A percentile compares a stretch with the other conserved stretches of the same genome.
Evolutionary conservation across 164 flowering plant species (phyloP).

Genomic region (Amborella trichopoda): DNA sequence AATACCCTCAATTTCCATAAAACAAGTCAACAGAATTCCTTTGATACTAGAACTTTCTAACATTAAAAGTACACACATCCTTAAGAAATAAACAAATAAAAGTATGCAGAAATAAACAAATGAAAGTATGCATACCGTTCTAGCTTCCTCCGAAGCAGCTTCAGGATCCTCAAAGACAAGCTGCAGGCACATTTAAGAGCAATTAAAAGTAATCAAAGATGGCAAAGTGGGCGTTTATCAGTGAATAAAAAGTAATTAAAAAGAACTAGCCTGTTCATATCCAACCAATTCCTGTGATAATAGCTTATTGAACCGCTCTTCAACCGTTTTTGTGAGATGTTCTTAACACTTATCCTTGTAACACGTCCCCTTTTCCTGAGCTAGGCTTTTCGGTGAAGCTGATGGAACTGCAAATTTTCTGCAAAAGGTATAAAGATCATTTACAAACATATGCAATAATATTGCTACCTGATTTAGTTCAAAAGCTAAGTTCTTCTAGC

Average conservation of each 20-base stretch:
- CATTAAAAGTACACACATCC: too few species aligned
- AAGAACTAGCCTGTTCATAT: too few species aligned
- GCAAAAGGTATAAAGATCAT: too few species aligned
- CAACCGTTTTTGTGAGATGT: constrained; percentile 81
- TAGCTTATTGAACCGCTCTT: constrained; percentile 63
- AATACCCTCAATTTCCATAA: too few species aligned
- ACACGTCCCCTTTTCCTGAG: constrained; percentile 77
- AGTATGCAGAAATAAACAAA: too few species aligned
- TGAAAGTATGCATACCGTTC: constrained; percentile 49
- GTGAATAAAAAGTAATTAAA: background rate
- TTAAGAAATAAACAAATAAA: too few species aligned
- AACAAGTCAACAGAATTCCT: too few species aligned
- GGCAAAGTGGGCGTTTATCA: background rate
- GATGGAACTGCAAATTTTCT: constrained; percentile 49
- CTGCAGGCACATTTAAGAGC: constrained; percentile 34
- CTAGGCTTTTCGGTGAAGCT: constrained; percentile 57
- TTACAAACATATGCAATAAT: too few species aligned
- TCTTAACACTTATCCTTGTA: constrained; percentile 98
- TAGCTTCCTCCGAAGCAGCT: constrained; percentile 95
- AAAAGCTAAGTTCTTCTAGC: too few species aligned
- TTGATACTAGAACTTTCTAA: too few species aligned
- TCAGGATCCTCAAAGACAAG: constrained; percentile 71
- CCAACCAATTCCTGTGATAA: constrained; percentile 74
- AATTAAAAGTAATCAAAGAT: background rate
- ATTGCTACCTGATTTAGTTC: too few species aligned